Percentiles rank a stretch among this genome's conserved stretches.
These are phyloP conservation scores for Rhodomyrtus tomentosa DNA, from an alignment of 345 rosid genomes.

Conservation along the genomic window DNA sequence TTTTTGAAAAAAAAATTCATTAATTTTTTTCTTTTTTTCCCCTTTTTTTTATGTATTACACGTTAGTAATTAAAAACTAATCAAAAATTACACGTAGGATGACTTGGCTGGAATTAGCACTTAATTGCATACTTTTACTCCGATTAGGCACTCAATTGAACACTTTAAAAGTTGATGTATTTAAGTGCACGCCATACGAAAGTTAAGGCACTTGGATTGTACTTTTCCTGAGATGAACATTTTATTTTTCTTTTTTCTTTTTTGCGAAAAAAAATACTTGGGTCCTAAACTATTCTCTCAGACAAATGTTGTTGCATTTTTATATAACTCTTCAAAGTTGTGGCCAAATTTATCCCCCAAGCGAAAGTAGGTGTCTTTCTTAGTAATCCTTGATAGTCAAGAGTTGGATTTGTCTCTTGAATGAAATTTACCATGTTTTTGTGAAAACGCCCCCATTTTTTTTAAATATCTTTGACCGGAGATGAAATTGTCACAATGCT, in stretches of 20 bases:
- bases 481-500: not conserved
- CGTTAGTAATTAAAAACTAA: no score
- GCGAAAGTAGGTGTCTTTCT: not conserved
- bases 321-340: not conserved
- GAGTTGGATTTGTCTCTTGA: not conserved
- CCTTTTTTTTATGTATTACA: no score
- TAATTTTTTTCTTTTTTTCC: no score
- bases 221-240: not conserved
- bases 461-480: not conserved
- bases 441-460: not conserved
- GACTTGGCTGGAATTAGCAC: no score
- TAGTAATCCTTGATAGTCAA: not conserved
- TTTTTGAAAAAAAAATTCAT: no score
- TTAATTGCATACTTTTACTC: no score
- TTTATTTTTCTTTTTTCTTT: not conserved
- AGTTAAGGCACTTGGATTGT: no score
- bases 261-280: not conserved
- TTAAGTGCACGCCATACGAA: no score
- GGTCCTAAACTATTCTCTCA: not conserved
- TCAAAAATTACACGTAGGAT: no score
- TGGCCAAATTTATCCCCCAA: not conserved
- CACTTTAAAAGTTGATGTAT: no score
- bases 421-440: not conserved
- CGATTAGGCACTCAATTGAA: no score
- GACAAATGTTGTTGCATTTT: accelerated